A percentile compares a stretch with the other conserved stretches of the same genome.
These are phyloP conservation scores for Talinum fruticosum DNA, from an alignment of 148 eudicot species.

Conservation along the genomic window DNA sequence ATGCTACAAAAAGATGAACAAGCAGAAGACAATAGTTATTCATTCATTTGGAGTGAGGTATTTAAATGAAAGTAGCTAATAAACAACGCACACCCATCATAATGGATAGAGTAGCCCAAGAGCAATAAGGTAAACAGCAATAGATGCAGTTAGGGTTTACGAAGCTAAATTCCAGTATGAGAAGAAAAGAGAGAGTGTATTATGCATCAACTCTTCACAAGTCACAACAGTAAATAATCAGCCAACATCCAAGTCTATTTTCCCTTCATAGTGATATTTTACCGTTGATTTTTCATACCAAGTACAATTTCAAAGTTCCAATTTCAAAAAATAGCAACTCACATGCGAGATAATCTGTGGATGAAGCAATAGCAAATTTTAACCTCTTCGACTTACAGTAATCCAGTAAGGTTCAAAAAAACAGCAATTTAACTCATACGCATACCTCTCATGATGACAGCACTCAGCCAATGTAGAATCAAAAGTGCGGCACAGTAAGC, in stretches of 20 bases:
- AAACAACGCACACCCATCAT: not conserved
- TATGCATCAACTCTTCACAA: too few species aligned
- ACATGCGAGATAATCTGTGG: not conserved
- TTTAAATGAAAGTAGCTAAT: not conserved
- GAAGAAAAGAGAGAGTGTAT: not conserved
- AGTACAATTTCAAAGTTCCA: not conserved
- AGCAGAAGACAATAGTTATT: not conserved
- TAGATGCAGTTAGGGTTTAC: not conserved
- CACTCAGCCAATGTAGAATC: slow-evolving; percentile 84
- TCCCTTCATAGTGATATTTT: not conserved
- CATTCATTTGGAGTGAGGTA: not conserved
- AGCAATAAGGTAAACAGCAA: not conserved
- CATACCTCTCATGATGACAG: slow-evolving; percentile 77
- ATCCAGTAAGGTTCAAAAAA: not conserved
- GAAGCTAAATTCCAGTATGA: not conserved
- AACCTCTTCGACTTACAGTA: slow-evolving; percentile 4
- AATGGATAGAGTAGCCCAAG: not conserved
- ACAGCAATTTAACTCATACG: not conserved
- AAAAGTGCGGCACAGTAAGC: slow-evolving; percentile 80
- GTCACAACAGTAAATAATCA: not conserved
- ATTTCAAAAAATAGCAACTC: not conserved
- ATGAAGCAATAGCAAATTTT: not conserved
- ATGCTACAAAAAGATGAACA: slow-evolving; percentile 38
- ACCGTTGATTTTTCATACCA: not conserved
- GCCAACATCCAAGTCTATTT: not conserved